Percentiles rank a stretch among this genome's conserved stretches.
These are phyloP conservation scores for Pleurostoma richardsiae DNA, from an alignment of 2,329 filamentous ascomycete species.

Conservation along the genomic window DNA sequence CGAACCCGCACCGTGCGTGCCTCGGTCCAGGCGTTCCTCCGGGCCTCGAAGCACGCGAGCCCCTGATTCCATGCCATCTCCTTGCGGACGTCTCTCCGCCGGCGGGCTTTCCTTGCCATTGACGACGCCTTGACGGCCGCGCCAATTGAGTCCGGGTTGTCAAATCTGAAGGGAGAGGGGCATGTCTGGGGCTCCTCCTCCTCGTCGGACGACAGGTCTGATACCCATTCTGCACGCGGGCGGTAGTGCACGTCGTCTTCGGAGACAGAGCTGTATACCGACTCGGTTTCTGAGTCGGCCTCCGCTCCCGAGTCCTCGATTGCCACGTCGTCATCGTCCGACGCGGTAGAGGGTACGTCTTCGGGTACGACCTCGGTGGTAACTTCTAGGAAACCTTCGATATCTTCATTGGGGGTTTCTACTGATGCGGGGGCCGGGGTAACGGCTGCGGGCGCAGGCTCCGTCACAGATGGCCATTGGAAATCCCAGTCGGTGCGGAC, in stretches of 20 bases:
- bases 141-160: conserved; percentile 42
- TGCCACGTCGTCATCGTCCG: conserved; percentile 19
- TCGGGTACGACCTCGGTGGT: neutral
- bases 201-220: conserved; percentile 50
- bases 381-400: conserved; percentile 6
- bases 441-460: neutral
- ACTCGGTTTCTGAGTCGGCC: conserved; percentile 38
- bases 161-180: conserved; percentile 45
- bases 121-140: conserved; percentile 32
- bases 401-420: neutral
- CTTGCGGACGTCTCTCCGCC: conserved; percentile 52
- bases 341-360: conserved; percentile 3
- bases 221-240: conserved; percentile 50
- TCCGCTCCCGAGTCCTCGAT: conserved; percentile 29
- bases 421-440: conserved; percentile 1
- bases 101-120: conserved; percentile 47
- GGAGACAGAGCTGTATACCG: conserved; percentile 52
- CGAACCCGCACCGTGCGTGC: conserved; percentile 57
- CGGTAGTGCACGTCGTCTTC: conserved; percentile 47
- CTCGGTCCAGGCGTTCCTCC: conserved; percentile 81
- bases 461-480: conserved; percentile 37
- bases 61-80: conserved; percentile 78
- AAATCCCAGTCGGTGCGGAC: conserved; percentile 58
- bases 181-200: conserved; percentile 20
- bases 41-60: conserved; percentile 69